A percentile compares a stretch with the other conserved stretches of the same genome.
These are phyloP conservation scores for Penicillium malachiteum DNA, from an alignment of 495 filamentous ascomycete species.

Conservation along the genomic window DNA sequence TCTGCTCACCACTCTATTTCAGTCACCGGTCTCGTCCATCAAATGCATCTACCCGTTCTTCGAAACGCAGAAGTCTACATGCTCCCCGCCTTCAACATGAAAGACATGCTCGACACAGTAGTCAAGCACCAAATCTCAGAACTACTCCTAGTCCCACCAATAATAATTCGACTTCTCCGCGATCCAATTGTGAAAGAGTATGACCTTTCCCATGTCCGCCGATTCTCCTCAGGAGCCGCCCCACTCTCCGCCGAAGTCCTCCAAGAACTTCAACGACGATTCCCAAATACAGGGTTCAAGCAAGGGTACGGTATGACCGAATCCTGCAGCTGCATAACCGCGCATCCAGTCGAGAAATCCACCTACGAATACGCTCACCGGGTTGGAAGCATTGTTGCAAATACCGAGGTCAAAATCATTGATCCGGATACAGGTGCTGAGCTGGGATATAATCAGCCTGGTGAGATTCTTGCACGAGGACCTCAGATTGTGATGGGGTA, in stretches of 20 bases:
- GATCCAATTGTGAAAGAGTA: constrained; percentile 63
- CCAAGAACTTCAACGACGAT: constrained; percentile 53
- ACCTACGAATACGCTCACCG: constrained; percentile 57
- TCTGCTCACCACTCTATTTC: constrained; percentile 2
- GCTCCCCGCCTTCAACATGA: constrained; percentile 58
- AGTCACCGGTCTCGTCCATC: constrained; percentile 58
- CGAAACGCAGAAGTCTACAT: constrained; percentile 59
- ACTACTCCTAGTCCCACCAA: constrained; percentile 66
- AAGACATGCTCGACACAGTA: constrained; percentile 53
- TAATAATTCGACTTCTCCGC: constrained; percentile 64
- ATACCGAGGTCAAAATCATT: constrained; percentile 62
- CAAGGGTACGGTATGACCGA: constrained; percentile 73
- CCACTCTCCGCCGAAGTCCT: constrained; percentile 64
- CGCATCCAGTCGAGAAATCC: constrained; percentile 53
- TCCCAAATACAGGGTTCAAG: constrained; percentile 63
- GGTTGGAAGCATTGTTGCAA: constrained; percentile 59
- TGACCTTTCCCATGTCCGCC: constrained; percentile 51
- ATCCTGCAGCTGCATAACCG: constrained; percentile 59
- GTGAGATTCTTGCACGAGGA: constrained; percentile 60
- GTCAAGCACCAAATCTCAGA: constrained; percentile 54
- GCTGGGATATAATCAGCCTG: constrained; percentile 47
- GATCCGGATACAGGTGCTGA: constrained; percentile 47
- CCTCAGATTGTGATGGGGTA: constrained; percentile 62
- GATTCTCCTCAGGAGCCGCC: constrained; percentile 61
- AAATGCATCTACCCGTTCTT: constrained; percentile 57